Evolutionary conservation across 1,284 basidiomycete species (phyloP), one percentile per base, ranked within the genome.

Genomic region (Cryptococcus sp.): DNA sequence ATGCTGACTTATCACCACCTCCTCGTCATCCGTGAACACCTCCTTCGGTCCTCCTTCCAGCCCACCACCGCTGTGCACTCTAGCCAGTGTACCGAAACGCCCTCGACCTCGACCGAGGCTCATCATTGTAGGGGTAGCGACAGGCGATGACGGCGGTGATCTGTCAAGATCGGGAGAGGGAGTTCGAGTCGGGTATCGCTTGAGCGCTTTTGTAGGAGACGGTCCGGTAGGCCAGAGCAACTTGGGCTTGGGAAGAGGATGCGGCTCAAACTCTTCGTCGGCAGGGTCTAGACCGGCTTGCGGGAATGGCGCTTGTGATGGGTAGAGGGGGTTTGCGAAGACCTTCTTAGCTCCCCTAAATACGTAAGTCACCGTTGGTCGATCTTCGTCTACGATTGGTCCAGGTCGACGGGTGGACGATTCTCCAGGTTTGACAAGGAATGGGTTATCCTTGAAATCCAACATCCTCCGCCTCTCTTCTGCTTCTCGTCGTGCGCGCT

Each of bases 311-410:
- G 62, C 49, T 17, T 48, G 22, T 15, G 67, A 63, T 2, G 57
- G 62, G 13, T 67, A 58, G 55, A 76, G 70, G 16, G 75, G 75
- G 60, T 77, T 77, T 46, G 71, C 70, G 55, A 73, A 77, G 0
- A 72, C 64, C 50, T 72, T 72, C 49, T 77, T 77, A 10, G 73
- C 61, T 13, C 75, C 75, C 47, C 75, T 63, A 62, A 77, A 77
- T 15, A 77, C 72, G 45, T 77, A 77, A 3, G 73, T 75, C 11
- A 77, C 71, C 1, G 70, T 69, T 3, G 66, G 65, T 30, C 60
- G 54, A 50, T 64, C 60, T 47, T 70, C 67, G 52, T 71, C 64
- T 23, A 66, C 56, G 23, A 60, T 57, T 40, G 63, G 54, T 38
- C 55, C 54, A 25, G 61, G 60, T 38, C 20, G 50, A 23, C 45